These are phyloP conservation scores for Oidiodendron maius DNA, from an alignment of 495 filamentous ascomycete genomes.

Conservation along the genomic window DNA sequence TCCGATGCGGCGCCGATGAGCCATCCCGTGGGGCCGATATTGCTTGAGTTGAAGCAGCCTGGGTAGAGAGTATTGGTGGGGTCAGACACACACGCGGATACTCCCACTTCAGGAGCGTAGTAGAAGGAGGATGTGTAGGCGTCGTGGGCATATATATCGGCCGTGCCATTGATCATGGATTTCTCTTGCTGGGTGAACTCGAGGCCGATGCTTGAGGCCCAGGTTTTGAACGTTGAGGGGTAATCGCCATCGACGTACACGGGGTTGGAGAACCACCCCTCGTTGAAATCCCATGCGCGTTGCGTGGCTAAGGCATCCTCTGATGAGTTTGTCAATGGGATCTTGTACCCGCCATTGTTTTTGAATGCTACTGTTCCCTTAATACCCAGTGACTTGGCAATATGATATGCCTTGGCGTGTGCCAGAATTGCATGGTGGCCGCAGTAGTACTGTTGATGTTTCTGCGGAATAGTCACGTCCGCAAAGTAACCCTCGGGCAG, in stretches of 20 bases:
- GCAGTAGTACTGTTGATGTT: constrained; percentile 27
- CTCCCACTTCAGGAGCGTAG: constrained; percentile 18
- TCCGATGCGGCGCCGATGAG: constrained; percentile 32
- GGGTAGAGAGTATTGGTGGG: constrained; percentile 30
- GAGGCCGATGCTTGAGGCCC: constrained; percentile 22
- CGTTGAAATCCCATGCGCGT: constrained; percentile 7
- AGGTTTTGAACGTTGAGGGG: constrained; percentile 30
- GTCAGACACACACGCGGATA: constrained; percentile 28
- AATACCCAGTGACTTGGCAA: constrained; percentile 24
- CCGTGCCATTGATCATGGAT: constrained; percentile 33
- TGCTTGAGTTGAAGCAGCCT: constrained; percentile 22
- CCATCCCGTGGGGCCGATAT: constrained; percentile 21
- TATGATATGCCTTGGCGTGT: constrained; percentile 27
- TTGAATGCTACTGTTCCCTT: constrained; percentile 29
- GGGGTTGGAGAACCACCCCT: constrained; percentile 7
- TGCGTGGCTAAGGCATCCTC: constrained; percentile 9
- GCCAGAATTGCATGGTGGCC: constrained; percentile 28
- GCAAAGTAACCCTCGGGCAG: constrained; percentile 28
- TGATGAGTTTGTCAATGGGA: constrained; percentile 19
- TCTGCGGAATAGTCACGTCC: constrained; percentile 20
- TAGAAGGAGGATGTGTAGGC: constrained; percentile 23
- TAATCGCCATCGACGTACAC: constrained; percentile 31
- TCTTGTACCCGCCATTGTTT: constrained; percentile 30
- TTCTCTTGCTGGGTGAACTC: constrained; percentile 30
- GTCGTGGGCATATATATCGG: constrained; percentile 36